Evolutionary conservation across 805 yeast species (phyloP).

Genomic region (Myxozyma neotropica): DNA sequence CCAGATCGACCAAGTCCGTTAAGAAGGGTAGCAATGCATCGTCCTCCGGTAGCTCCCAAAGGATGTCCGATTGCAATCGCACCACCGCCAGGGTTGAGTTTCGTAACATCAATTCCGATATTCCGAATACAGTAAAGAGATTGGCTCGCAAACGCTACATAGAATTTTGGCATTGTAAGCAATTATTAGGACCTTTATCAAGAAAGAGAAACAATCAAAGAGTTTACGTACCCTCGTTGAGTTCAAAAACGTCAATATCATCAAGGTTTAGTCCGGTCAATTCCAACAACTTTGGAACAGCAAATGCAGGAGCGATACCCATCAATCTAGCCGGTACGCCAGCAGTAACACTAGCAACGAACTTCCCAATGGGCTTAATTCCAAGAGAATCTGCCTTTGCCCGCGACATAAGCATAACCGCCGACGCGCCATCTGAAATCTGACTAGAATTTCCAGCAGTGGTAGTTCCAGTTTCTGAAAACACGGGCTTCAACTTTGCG

Average conservation of each 20-base stretch:
- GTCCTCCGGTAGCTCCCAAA: constrained; percentile 65
- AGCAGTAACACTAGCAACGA: constrained; percentile 88
- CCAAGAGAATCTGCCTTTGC: constrained; percentile 72
- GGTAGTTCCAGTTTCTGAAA: constrained; percentile 76
- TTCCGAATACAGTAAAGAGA: constrained; percentile 79
- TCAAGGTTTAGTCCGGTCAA: constrained; percentile 63
- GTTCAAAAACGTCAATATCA: constrained; percentile 77
- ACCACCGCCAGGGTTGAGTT: constrained; percentile 87
- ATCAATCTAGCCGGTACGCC: constrained; percentile 83
- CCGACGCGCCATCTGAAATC: constrained; percentile 91
- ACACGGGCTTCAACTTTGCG: constrained; percentile 43
- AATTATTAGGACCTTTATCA: background rate
- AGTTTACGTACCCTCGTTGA: constrained; percentile 60
- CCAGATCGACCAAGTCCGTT: constrained; percentile 43
- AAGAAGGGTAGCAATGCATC: constrained; percentile 45
- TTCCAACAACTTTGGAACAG: constrained; percentile 83
- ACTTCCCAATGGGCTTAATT: constrained; percentile 75
- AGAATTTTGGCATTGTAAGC: background rate
- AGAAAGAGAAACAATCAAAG: too few relatives aligned
- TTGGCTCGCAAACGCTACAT: constrained; percentile 77
- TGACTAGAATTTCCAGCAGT: constrained; percentile 92
- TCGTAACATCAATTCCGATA: constrained; percentile 59
- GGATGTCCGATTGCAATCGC: constrained; percentile 95
- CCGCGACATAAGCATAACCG: constrained; percentile 74
- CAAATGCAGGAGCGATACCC: constrained; percentile 86